Base-by-base conservation (phyloP, 2,329 filamentous ascomycete genomes). In the Paracamarosporium sp. region DNA sequence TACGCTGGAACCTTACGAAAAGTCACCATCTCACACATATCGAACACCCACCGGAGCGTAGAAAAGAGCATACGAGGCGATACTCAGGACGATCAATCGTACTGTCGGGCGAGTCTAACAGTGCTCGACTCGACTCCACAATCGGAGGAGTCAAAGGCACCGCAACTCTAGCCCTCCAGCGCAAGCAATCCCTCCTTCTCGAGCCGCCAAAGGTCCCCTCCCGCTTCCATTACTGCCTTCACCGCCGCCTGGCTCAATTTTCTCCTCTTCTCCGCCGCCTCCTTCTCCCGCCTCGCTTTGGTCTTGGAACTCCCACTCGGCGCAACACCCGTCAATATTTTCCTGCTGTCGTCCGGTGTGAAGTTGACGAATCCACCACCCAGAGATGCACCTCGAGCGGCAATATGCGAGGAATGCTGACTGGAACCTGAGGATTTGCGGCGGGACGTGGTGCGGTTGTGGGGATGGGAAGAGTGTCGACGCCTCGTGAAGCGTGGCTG, bases 261-360 rank as follows among this genome's bases (percentile, higher is more conserved):
- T 65, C 88, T 80, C 67, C 91, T 82, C 77, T 89, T 88, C 71
- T 97, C 94, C 52, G 85, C 82, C 1, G 92, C 92, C 79, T 97
- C 94, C 75, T 92, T 90, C 76, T 98, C 94, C 50, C 95, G 82
- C 54, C 93, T 81, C n/a, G 92, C 92, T 75, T 97, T 97, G 8
- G 95, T 98, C 85, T 98, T 98, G 65, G 87, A 91, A 66, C 89
- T 93, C 9, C 95, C 95, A 63, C 90, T 93, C 0, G 94, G 94
- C 44, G 95, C 95, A 12, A 99, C 95, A 5, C 93, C 94, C 7
- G 87, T 92, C 76, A 99, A 86, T 41, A 99, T 88, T 71, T 90
- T 86, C 13, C 85, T 81, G 68, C 88, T 89, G 75, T 99, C 93
- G 48, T 84, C 82, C 0, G 92, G 89, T 1, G 93, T 97, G 78